A percentile compares a stretch with the other conserved stretches of the same genome.
These are phyloP conservation scores for Cunninghamia lanceolata DNA, from an alignment of 75 land plant species.

Conservation along the genomic window DNA sequence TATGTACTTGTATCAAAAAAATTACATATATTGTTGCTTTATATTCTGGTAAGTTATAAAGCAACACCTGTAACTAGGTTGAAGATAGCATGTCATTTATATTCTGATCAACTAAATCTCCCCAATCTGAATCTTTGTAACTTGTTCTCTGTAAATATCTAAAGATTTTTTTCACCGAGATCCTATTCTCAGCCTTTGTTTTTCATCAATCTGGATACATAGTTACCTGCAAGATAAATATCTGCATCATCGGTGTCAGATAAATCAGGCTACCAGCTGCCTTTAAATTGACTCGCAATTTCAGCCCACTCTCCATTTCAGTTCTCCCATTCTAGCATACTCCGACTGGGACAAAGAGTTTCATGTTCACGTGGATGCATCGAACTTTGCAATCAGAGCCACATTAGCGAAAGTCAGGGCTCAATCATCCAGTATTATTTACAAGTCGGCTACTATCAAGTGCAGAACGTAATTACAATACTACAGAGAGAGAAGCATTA, in stretches of 20 bases:
- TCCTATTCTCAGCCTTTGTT: background rate
- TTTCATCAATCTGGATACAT: background rate
- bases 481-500: no score
- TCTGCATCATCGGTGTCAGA: background rate
- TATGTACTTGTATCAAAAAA: no score
- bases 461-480: no score
- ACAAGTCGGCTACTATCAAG: no score
- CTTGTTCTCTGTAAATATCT: background rate
- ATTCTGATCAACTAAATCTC: background rate
- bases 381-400: no score
- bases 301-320: background rate
- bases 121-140: background rate
- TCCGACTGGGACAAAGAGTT: no score
- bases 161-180: background rate
- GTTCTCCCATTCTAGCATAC: no score
- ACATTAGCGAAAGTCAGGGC: no score
- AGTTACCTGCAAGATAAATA: background rate
- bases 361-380: no score
- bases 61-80: background rate
- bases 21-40: no score
- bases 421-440: no score
- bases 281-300: background rate
- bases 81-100: background rate
- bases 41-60: background rate
- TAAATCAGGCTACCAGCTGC: background rate